These are phyloP conservation scores for Aethionema arabicum DNA, from an alignment of 345 rosid genomes.

Conservation along the genomic window DNA sequence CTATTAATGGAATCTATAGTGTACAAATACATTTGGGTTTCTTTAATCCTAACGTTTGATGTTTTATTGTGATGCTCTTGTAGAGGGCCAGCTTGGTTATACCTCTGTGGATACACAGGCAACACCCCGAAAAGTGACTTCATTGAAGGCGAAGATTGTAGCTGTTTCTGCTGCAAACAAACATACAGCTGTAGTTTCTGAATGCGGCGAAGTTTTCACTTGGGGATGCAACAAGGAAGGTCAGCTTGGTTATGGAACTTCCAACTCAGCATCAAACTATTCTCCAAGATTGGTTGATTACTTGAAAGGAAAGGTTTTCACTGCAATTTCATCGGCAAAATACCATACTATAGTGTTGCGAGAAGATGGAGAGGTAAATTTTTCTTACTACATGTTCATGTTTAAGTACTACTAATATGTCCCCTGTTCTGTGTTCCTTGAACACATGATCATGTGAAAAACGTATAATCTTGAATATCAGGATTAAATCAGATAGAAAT, in stretches of 20 bases:
- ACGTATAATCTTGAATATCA: conserved; percentile 4
- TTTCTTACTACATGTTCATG: not conserved
- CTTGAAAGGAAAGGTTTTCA: conserved; percentile 76
- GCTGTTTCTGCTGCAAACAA: conserved; percentile 97
- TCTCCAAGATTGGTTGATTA: conserved; percentile 88
- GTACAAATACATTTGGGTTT: conserved; percentile 1
- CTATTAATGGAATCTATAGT: conserved; percentile 5
- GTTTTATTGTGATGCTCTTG: conserved; percentile 32
- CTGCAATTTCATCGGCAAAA: conserved; percentile 73
- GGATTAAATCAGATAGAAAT: conserved; percentile 14
- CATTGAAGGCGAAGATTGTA: conserved; percentile 66
- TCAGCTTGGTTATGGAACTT: conserved; percentile 98
- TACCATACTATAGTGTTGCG: conserved; percentile 81
- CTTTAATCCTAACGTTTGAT: conserved; percentile 14
- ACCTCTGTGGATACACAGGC: conserved; percentile 96
- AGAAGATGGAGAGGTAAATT: conserved; percentile 84
- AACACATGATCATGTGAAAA: conserved; percentile 1
- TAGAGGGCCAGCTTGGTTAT: conserved; percentile 99
- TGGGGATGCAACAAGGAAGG: conserved; percentile 99
- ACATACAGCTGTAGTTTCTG: conserved; percentile 91
- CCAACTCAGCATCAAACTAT: conserved; percentile 96
- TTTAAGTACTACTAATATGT: not conserved
- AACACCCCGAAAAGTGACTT: conserved; percentile 89
- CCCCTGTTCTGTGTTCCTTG: not conserved
- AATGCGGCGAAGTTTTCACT: conserved; percentile 88